Evolutionary conservation across 192 early-diverging fungal species (phyloP).

Genomic region (Coemansia guatemalensis): DNA sequence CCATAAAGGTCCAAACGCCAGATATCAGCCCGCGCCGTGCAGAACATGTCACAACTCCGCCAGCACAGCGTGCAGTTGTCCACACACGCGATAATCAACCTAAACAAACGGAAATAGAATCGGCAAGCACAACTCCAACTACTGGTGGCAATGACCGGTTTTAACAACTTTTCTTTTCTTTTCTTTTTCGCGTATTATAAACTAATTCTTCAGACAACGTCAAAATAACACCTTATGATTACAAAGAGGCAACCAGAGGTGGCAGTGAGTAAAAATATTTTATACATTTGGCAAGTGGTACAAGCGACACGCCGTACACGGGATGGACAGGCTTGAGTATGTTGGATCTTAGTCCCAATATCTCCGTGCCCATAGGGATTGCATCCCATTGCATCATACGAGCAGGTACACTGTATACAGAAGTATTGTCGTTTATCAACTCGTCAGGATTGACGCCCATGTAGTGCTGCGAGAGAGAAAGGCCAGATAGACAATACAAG

Average conservation of each 20-base stretch:
- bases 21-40: conserved; percentile 23
- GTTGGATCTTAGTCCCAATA: conserved; percentile 30
- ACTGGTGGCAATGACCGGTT: not conserved
- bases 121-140: not conserved
- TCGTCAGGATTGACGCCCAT: conserved; percentile 45
- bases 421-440: conserved; percentile 17
- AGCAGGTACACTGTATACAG: conserved; percentile 38
- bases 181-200: not conserved
- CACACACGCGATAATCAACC: conserved; percentile 1
- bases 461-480: conserved; percentile 82
- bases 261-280: conserved; percentile 45
- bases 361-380: conserved; percentile 7
- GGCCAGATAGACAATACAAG: conserved; percentile 85
- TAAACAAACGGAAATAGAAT: not conserved
- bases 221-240: conserved; percentile 2
- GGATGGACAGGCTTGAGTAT: conserved; percentile 41
- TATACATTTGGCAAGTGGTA: conserved; percentile 32
- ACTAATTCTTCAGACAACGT: not conserved
- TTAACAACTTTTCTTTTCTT: not conserved
- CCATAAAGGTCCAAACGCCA: conserved; percentile 7
- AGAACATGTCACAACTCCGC: conserved; percentile 24
- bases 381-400: conserved; percentile 52
- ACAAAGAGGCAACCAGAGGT: conserved; percentile 21
- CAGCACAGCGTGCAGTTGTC: conserved; percentile 20
- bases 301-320: conserved; percentile 38